Evolutionary conservation across 805 yeast genomes (phyloP), one percentile per base, ranked within the genome.

Genomic region (Saccharomycopsis olivae): DNA sequence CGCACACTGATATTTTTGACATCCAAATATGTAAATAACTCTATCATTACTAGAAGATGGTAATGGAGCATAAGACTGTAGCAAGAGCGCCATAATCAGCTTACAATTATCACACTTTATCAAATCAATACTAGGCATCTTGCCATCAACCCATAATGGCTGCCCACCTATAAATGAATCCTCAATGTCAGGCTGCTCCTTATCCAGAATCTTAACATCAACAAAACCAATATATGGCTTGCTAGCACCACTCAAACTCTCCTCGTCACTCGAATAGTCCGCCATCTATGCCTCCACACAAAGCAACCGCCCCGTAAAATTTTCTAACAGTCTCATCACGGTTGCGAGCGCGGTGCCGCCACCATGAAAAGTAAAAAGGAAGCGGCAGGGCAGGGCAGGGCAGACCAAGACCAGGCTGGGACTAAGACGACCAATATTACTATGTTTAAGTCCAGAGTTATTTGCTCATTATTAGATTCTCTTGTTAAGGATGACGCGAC

Each of bases 121-220:
- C 5, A 79, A 52, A 15, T 73, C 55, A 1, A 44, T 16, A 1
- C 62, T 61, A 14, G 65, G 58, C 1, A 95, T 92, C 3, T 62
- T 55, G 0, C 85, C 75, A 1, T 65, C 61, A 25, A 85, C 56
- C 94, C 95, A 80, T 5, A 61, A 53, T 5, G 88, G 85, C 29
- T 60, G 58, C 1, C 95, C 94, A 1, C 97, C 97, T 24, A 89
- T 68, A 47, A 85, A 78, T 0, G 94, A 75, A 52, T 86, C 95
- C 41, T 71, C 76, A 3, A 65, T 41, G 1, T 65, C 58, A 21
- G 75, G 67, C 29, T 47, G 51, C 27, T 68, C 74, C 3, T 65
- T 70, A 13, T 62, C 66, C 4, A 69, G 64, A 21, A 70, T 67
- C n/a, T 73, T 68, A 1, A 71, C 67, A 51, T 82, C 92, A 9